Evolutionary conservation across 73 alveolate genomes (phyloP), one percentile per base, ranked within the genome.

Genomic region (Halteria grandinella): DNA sequence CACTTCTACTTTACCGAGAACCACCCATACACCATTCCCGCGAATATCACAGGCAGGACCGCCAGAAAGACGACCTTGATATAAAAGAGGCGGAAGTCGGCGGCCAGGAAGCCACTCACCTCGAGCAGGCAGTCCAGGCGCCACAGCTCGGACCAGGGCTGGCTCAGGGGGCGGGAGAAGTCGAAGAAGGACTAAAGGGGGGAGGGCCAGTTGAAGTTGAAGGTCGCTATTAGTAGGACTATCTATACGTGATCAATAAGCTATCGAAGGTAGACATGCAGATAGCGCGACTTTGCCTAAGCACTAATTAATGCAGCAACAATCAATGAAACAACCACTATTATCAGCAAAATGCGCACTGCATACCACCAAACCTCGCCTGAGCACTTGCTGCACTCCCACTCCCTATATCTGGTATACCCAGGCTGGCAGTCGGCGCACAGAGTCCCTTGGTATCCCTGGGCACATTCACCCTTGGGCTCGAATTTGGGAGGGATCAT

Each of bases 141-240:
- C n/a, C n/a, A n/a, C n/a, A n/a, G n/a, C n/a, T n/a, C n/a, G n/a
- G n/a, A n/a, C n/a, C n/a, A n/a, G n/a, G n/a, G n/a, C n/a, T n/a
- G n/a, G n/a, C n/a, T n/a, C 18, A 87, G 57, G 31, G 88, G 86
- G 18, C 69, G 0, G 11, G 83, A 18, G 15, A 80, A 7, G 15
- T 31, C 70, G 25, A 87, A 76, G 48, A 78, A 41, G 2, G 49
- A 53, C 24, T 15, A 23, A 10, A 87, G 79, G 7, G 4, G 17
- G 15, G 18, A 58, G 7, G 95, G 92, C 92, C 95, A 87, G 10
- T 82, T 44, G 11, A 87, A 48, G 24, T 87, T 75, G 48, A 87
- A 87, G 17, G 85, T 43, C 11, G 92, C 83, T 17, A 92, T 82
- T 11, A 87, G 54, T 24, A 66, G 24, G 17, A 87, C 36, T 55